Evolutionary conservation across 78 protist genomes (phyloP), one percentile per base, ranked within the genome.

Genomic region (Paulinella micropora): DNA sequence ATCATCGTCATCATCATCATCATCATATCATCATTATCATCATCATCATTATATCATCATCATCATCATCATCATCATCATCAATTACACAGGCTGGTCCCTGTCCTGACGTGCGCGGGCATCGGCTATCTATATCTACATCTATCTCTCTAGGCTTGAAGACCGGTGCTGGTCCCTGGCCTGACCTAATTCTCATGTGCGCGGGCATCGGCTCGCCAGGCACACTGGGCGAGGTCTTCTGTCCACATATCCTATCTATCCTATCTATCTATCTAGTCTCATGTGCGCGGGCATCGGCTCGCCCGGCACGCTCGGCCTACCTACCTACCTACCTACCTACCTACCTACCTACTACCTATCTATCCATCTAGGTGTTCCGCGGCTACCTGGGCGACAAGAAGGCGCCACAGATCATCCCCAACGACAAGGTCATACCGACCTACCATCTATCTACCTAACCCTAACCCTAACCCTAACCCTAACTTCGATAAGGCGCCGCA

Each of bases 251-350:
- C 1, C 34, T 0, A n/a, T 34, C 0, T 1, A 3, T 6, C 67
- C 86, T 3, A 38, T 39, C 67, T 51, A 38, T 4, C 3, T 28
- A 0, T 83, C 36, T 51, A 1, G 36, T 39, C 67, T 51, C 39
- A 83, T 83, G 86, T 83, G 86, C 51, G 86, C 86, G 1, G 86
- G 86, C 67, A 37, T 83, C n/a, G 39, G 86, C 39, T n/a, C 86
- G 51, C 86, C 51, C 51, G 86, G 86, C 40, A 83, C 86, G 51
- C 51, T 83, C 67, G 26, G 29, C 1, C 67, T 38, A 34, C 36
- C 38, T 3, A 31, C 38, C 32, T 1, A 1, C 34, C 38, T 2
- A 39, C 34, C 1, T 23, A 1, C 0, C 1, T n/a, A n/a, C n/a
- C n/a, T n/a, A n/a, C n/a, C n/a, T n/a, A n/a, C n/a, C n/a, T n/a